These are phyloP conservation scores for Suillus variegatus DNA, from an alignment of 768 basidiomycete genomes.

Conservation along the genomic window DNA sequence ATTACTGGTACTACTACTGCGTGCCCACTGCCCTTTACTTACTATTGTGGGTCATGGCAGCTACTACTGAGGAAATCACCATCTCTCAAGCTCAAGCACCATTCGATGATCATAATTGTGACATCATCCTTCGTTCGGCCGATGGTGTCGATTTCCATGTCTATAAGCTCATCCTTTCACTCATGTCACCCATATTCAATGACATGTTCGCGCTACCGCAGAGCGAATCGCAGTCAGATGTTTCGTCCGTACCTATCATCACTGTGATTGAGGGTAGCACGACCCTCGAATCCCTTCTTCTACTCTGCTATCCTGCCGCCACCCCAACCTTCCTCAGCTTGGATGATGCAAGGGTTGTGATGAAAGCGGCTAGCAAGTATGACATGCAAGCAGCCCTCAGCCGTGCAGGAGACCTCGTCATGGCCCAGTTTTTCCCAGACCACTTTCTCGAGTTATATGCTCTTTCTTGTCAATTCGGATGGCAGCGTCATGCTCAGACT, in stretches of 20 bases:
- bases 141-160: slow-evolving; percentile 13
- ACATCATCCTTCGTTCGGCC: slow-evolving; percentile 17
- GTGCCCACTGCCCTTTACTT: too few relatives aligned
- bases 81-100: background rate
- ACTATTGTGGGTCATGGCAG: background rate
- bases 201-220: slow-evolving; percentile 47
- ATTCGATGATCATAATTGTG: slow-evolving; percentile 13
- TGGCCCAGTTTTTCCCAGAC: background rate
- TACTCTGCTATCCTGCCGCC: slow-evolving; percentile 39
- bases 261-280: slow-evolving; percentile 20
- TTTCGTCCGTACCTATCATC: slow-evolving; percentile 4
- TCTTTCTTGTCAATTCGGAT: background rate
- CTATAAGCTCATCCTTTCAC: slow-evolving; percentile 38
- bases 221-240: slow-evolving; percentile 13
- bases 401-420: background rate
- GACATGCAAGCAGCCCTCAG: background rate
- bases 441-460: background rate
- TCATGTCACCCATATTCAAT: slow-evolving; percentile 52
- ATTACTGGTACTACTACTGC: too few relatives aligned
- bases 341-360: background rate
- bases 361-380: background rate
- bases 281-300: slow-evolving; percentile 32
- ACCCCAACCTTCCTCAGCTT: background rate
- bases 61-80: background rate
- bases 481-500: background rate